phyloP scores from a whole-genome alignment of 2,329 filamentous ascomycete genomes.

The Clarireedia hainanense region DNA sequence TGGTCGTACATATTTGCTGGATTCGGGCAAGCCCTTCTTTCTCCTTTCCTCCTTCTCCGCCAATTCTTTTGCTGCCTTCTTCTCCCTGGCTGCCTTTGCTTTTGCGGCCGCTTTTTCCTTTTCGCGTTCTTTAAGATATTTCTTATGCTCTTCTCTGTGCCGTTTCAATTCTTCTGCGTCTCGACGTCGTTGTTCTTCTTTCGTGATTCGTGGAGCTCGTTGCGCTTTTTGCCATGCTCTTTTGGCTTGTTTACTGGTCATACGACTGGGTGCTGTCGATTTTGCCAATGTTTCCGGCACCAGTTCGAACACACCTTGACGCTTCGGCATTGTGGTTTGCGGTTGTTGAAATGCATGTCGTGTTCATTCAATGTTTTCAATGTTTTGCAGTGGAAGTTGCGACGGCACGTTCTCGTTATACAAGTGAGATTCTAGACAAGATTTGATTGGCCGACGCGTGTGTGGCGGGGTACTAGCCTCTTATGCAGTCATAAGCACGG shows the following conservation, averaged over 20 bases:
- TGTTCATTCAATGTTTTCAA: too few species aligned
- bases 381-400: too few species aligned
- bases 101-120: constrained; percentile 44
- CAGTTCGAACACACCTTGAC: constrained; percentile 38
- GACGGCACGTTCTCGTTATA: too few species aligned
- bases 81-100: constrained; percentile 44
- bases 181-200: constrained; percentile 29
- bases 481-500: too few species aligned
- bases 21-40: constrained; percentile 44
- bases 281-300: constrained; percentile 31
- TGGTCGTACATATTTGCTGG: constrained; percentile 39
- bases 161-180: constrained; percentile 34
- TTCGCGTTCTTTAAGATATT: constrained; percentile 39
- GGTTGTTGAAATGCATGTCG: too few species aligned
- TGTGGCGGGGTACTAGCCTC: too few species aligned
- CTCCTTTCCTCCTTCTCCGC: constrained; percentile 42
- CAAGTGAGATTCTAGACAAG: too few species aligned
- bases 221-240: constrained; percentile 38
- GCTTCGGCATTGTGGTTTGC: constrained; percentile 22
- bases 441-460: too few species aligned
- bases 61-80: constrained; percentile 46
- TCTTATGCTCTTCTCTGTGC: constrained; percentile 26
- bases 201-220: constrained; percentile 35
- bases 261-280: constrained; percentile 30
- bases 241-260: constrained; percentile 43